Evolutionary conservation across 352 stramenopile species (phyloP), one percentile per base, ranked within the genome.

Genomic region (Pilasporangium apinafurcum): DNA sequence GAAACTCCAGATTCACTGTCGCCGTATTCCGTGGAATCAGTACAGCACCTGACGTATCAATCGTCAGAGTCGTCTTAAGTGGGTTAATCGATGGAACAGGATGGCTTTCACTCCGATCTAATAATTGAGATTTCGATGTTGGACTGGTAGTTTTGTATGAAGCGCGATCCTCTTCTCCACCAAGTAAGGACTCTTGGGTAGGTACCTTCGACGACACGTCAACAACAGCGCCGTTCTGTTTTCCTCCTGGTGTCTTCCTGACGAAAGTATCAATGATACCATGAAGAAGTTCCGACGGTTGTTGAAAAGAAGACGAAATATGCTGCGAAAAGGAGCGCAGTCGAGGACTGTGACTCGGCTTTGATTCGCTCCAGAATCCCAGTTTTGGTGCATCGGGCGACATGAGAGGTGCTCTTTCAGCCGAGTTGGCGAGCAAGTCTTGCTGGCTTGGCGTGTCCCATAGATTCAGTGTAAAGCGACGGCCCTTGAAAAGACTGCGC

Each of bases 331-430:
- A 66, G 7, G 71, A 85, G 26, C 77, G 74, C 26, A 81, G 61
- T 26, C 77, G 78, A 25, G 77, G 77, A 34, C 74, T 89, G 24
- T 42, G 58, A 12, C 51, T 37, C 20, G 67, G 74, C 28, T 83
- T 80, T 8, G 71, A 78, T 36, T 89, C 74, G 37, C 80, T 92
- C 80, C 80, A 92, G 45, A 92, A 92, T 14, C 80, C 80, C 2
- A 92, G 62, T 37, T 73, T 76, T 2, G 66, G 52, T 13, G 74
- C 70, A 10, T 91, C 73, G 6, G 73, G 69, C 5, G 72, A 87
- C 39, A 68, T 57, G 25, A 70, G 59, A 10, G 68, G 63, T 6
- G 59, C 57, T 7, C 63, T 66, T 17, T 79, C 65, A 1, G 69
- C 47, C 8, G 53, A 49, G 20, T 57, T 48, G 20, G 52, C 45